A percentile compares a stretch with the other conserved stretches of the same genome.
phyloP scores from a whole-genome alignment of 805 yeast species.

The Kuraishia hungarica region DNA sequence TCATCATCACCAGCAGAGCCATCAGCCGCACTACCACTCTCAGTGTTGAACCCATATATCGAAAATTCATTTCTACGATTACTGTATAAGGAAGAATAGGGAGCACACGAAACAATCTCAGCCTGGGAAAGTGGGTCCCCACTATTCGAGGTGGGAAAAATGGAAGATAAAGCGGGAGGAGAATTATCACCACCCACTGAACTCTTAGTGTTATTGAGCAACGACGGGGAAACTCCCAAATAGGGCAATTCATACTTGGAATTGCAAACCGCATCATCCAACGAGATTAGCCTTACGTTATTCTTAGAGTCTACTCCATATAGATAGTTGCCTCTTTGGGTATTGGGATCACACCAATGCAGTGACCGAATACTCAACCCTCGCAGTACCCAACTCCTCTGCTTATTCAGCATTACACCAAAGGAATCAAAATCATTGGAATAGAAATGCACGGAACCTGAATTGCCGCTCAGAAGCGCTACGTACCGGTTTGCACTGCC shows the following conservation, averaged over 20 bases:
- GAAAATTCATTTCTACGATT: conserved; percentile 16
- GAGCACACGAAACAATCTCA: conserved; percentile 47
- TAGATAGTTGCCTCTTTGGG: neutral
- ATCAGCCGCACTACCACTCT: conserved; percentile 1
- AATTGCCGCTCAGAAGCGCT: conserved; percentile 41
- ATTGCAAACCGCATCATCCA: neutral
- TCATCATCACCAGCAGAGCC: too few relatives aligned
- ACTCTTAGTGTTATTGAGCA: too few relatives aligned
- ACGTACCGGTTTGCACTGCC: conserved; percentile 31
- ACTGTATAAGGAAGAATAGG: conserved; percentile 17
- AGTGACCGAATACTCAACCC: conserved; percentile 10
- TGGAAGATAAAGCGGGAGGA: neutral
- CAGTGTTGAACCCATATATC: conserved; percentile 5
- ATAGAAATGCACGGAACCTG: conserved; percentile 61
- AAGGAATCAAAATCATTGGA: conserved; percentile 27
- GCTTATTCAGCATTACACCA: conserved; percentile 7
- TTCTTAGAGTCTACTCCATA: neutral
- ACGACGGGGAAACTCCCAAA: neutral
- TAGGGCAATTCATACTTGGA: neutral
- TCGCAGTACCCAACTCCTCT: conserved; percentile 39
- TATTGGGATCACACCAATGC: too few relatives aligned
- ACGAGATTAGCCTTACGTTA: neutral
- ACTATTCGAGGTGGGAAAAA: too few relatives aligned
- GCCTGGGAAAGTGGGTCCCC: conserved; percentile 36
- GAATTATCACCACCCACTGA: neutral